Evolutionary conservation across 1,139 yeast species (phyloP).

Genomic region (Yamadazyma taylorii): DNA sequence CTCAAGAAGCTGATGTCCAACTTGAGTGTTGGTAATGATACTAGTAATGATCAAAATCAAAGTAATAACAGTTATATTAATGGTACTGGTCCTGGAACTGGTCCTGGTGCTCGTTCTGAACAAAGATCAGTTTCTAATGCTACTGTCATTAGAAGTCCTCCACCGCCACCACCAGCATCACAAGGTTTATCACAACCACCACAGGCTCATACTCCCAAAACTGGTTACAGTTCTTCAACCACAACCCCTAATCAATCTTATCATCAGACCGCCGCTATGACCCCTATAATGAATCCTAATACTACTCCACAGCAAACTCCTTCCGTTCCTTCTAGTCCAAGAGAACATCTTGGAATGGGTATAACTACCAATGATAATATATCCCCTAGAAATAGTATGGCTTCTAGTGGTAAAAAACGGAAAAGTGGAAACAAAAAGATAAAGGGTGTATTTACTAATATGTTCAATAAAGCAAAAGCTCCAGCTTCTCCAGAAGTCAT

Average conservation of each 20-base stretch:
- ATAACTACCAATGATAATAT: constrained; percentile 14
- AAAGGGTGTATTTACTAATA: constrained; percentile 41
- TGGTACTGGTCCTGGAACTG: constrained; percentile 10
- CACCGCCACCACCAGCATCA: constrained; percentile 12
- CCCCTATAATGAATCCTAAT: constrained; percentile 29
- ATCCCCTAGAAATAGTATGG: constrained; percentile 13
- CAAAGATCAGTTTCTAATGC: constrained; percentile 18
- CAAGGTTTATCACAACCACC: too few species aligned
- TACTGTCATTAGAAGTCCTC: constrained; percentile 29
- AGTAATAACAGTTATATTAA: too few species aligned
- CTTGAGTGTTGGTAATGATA: not conserved
- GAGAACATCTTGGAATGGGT: constrained; percentile 30
- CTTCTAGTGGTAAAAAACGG: constrained; percentile 22
- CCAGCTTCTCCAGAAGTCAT: constrained; percentile 11
- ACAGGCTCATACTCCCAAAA: constrained; percentile 15
- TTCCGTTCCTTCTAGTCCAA: constrained; percentile 22
- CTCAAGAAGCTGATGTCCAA: constrained; percentile 4
- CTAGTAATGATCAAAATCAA: not conserved
- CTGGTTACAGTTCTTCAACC: constrained; percentile 16
- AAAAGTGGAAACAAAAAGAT: constrained; percentile 40
- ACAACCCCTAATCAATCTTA: constrained; percentile 19
- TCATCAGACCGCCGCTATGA: constrained; percentile 36
- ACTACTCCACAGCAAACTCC: constrained; percentile 14
- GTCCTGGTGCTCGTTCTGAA: not conserved
- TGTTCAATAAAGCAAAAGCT: constrained; percentile 37